Evolutionary conservation across 148 eudicot genomes (phyloP), one percentile per base, ranked within the genome.

Genomic region (Selenicereus undatus): DNA sequence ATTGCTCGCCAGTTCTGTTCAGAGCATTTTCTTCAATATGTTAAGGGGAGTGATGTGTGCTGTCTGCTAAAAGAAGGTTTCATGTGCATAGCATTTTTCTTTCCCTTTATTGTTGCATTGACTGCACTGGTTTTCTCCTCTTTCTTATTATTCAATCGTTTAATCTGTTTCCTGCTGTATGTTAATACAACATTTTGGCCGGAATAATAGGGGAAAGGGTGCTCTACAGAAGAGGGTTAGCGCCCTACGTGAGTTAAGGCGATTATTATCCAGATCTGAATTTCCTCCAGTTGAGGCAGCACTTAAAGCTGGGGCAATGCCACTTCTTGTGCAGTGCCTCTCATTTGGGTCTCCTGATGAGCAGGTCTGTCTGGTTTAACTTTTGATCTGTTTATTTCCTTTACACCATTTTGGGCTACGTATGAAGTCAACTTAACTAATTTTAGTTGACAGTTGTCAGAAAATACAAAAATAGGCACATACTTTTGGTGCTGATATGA

Each of bases 281-380:
- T 90, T 89, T 32, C 99, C 98, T 82, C 99, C 99, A 68, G 90
- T 96, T 86, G 99, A 93, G 84, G 89, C 94, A 79, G 98, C 98
- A 5, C 86, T 96, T 71, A 84, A 86, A 79, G 91, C 93, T 79
- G 99, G 97, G 84, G 98, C 89, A 50, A 87, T 96, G 73, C 88
- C 90, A 80, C 78, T 88, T 36, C 95, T 96, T 76, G 93, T 91
- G 83, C 98, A 91, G 83, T 91, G 99, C 81, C 94, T 96, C 43
- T 85, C 97, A 68, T 96, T 96, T 87, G 98, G 99, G 75, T 92
- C 97, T 74, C 89, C 90, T 60, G 98, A 96, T 88, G 98, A 96
- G 82, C 98, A 96, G 99, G 99, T 96, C 68, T 76, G 76, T 45
- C 29, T 43, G 76, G 74, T 73, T 71, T 43, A 75, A 17, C 50